Conservation (phyloP, 768 basidiomycete species). For the Dentipellis fragilis region DNA sequence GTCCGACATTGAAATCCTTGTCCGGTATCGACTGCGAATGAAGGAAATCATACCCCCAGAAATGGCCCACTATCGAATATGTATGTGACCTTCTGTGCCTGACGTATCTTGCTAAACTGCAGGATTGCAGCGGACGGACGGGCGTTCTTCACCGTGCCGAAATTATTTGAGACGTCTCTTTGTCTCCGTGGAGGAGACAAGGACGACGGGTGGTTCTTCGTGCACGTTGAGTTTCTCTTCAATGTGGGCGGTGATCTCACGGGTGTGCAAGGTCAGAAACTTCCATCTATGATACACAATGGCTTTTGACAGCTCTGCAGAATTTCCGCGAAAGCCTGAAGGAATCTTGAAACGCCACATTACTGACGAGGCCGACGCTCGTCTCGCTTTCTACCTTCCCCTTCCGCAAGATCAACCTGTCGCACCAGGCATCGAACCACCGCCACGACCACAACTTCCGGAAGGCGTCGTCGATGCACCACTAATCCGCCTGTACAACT, state of each 20-base stretch:
- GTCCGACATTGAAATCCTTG: constrained; percentile 61
- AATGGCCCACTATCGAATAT: constrained; percentile 63
- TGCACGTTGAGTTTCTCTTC: constrained; percentile 65
- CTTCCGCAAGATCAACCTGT: constrained; percentile 18
- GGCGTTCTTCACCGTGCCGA: constrained; percentile 63
- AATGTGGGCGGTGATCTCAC: constrained; percentile 66
- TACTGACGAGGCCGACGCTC: constrained; percentile 61
- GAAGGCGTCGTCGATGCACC: constrained; percentile 69
- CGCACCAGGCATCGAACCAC: constrained; percentile 24
- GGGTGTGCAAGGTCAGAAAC: constrained; percentile 50
- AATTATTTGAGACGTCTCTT: constrained; percentile 64
- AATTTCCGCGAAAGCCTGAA: constrained; percentile 62
- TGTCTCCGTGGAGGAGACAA: constrained; percentile 62
- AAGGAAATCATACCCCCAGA: constrained; percentile 75
- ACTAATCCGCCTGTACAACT: constrained; percentile 77
- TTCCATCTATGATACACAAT: neutral
- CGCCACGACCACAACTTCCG: constrained; percentile 42
- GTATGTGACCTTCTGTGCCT: constrained; percentile 27
- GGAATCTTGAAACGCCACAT: constrained; percentile 58
- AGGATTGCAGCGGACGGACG: constrained; percentile 56
- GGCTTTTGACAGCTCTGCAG: neutral
- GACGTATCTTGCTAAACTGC: constrained; percentile 8
- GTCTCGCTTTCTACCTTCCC: constrained; percentile 55
- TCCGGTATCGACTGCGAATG: constrained; percentile 72
- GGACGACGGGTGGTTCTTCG: constrained; percentile 81